Conservation (phyloP, 257 asterid genomes). For the Przewalskia tangutica region DNA sequence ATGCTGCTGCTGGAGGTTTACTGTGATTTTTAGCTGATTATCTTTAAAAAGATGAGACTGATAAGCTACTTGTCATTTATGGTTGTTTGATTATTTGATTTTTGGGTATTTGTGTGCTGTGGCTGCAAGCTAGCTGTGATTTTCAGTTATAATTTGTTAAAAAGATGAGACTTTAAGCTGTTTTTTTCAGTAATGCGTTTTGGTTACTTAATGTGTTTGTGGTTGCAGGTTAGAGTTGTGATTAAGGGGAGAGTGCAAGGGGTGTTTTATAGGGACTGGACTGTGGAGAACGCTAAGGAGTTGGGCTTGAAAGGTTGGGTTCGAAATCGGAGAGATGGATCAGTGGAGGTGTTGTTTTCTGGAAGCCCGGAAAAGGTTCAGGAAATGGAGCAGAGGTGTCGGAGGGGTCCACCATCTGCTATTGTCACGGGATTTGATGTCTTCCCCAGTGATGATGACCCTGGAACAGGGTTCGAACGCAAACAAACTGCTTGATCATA, state of each 20-base stretch:
- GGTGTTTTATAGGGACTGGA: slow-evolving; percentile 85
- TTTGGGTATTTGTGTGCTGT: not conserved
- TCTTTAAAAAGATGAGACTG: not conserved
- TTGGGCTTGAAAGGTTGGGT: slow-evolving; percentile 90
- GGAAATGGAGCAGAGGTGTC: slow-evolving; percentile 92
- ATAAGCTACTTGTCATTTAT: not conserved
- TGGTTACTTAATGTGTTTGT: not conserved
- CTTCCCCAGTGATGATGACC: slow-evolving; percentile 53
- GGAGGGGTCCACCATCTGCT: slow-evolving; percentile 85
- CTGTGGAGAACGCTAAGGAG: slow-evolving; percentile 63
- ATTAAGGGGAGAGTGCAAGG: slow-evolving; percentile 90
- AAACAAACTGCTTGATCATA: slow-evolving; percentile 54
- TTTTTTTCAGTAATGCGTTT: not conserved
- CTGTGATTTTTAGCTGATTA: not conserved
- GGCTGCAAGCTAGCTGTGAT: not conserved
- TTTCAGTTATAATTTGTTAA: not conserved
- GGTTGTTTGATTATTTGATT: not conserved
- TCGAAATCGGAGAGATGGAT: slow-evolving; percentile 79
- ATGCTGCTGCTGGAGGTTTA: not conserved
- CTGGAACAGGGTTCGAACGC: slow-evolving; percentile 58
- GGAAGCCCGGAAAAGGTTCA: slow-evolving; percentile 64
- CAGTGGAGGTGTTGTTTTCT: slow-evolving; percentile 82
- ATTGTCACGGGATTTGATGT: slow-evolving; percentile 63
- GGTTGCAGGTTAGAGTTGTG: slow-evolving; percentile 49
- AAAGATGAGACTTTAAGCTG: not conserved